Conservation (phyloP, 169 alveolate species). For the Miamiensis avidus region DNA sequence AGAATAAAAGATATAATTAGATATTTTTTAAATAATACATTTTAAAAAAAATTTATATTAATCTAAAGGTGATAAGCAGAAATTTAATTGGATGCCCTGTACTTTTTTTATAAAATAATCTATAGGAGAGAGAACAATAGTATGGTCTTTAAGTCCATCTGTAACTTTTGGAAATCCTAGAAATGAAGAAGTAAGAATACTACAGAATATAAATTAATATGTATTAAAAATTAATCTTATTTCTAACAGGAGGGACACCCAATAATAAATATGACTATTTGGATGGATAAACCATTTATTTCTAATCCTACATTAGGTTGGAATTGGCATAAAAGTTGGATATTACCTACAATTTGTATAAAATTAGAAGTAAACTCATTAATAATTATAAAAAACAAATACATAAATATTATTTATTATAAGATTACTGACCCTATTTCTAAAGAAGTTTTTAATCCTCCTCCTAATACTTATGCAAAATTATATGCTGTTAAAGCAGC, state of each 20-base stretch:
- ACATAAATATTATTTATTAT: not conserved
- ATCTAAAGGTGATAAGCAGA: not conserved
- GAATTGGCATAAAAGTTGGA: constrained; percentile 72
- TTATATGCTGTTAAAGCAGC: constrained; percentile 33
- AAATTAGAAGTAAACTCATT: constrained; percentile 41
- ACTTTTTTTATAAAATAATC: constrained; percentile 5
- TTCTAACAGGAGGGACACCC: constrained; percentile 7
- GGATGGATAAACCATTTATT: constrained; percentile 47
- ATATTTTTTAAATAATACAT: too few species aligned
- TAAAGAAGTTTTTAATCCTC: constrained; percentile 52
- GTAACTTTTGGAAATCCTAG: constrained; percentile 24
- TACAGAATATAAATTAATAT: not conserved
- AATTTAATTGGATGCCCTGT: constrained; percentile 14
- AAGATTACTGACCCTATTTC: constrained; percentile 52
- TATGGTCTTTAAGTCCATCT: constrained; percentile 7
- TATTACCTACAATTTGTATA: constrained; percentile 55
- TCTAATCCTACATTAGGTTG: constrained; percentile 42
- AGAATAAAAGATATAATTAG: too few species aligned
- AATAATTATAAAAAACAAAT: not conserved
- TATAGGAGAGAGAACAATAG: constrained; percentile 16
- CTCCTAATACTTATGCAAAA: constrained; percentile 48
- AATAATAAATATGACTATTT: constrained; percentile 36
- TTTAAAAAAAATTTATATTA: too few species aligned
- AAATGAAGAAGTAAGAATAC: not conserved
- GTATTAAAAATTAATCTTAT: not conserved